Conservation (phyloP, 306 rosid species). For the Ammopiptanthus mongolicus region DNA sequence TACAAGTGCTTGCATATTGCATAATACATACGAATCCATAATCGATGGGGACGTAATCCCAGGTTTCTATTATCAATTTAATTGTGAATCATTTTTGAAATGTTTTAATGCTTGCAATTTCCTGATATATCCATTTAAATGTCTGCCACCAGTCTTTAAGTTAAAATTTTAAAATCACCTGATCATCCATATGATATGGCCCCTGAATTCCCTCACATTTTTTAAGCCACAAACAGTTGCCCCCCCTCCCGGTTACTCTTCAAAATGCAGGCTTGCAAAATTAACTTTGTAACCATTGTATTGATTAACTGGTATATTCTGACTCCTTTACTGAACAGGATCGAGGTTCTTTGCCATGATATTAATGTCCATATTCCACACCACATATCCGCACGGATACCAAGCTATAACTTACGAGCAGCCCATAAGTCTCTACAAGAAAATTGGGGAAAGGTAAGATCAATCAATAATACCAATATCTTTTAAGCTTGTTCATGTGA, state of each 20-base stretch:
- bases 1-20: conserved; percentile 4
- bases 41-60: not conserved
- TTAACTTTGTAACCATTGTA: not conserved
- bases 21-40: not conserved
- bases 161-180: not conserved
- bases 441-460: conserved; percentile 87
- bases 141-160: not conserved
- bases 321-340: conserved; percentile 47
- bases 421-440: conserved; percentile 78
- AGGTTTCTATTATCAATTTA: not conserved
- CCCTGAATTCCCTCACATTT: not conserved
- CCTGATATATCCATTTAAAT: not conserved
- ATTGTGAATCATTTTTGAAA: not conserved
- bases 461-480: not conserved
- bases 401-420: conserved; percentile 83
- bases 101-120: not conserved
- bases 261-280: conserved; percentile 7
- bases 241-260: not conserved
- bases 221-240: not conserved
- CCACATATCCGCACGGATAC: conserved; percentile 88
- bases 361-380: conserved; percentile 89
- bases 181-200: not conserved
- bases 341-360: conserved; percentile 81
- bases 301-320: conserved; percentile 6
- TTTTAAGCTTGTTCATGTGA: not conserved